These are phyloP conservation scores for Tetramitus jugosus DNA, from an alignment of 208 protist species.

Conservation along the genomic window DNA sequence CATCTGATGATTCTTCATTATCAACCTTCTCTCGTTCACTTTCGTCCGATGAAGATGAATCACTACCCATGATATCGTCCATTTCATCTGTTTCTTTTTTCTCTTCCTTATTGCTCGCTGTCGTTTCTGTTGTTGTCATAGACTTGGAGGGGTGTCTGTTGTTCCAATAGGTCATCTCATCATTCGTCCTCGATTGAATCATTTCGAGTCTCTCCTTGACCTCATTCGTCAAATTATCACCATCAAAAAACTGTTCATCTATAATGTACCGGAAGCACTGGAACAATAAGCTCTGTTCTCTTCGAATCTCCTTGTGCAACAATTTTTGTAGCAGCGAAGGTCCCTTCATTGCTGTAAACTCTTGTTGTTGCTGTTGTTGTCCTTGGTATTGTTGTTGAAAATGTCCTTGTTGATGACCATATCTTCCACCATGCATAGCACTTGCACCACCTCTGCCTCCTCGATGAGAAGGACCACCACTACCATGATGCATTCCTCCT, in stretches of 20 bases:
- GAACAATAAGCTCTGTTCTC: background rate
- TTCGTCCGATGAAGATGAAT: too few species aligned
- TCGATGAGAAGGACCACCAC: background rate
- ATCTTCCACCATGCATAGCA: background rate
- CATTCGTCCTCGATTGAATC: background rate
- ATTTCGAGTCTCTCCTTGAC: background rate
- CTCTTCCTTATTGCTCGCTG: background rate
- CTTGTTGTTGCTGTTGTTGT: background rate
- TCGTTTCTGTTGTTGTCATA: background rate
- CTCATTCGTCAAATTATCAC: background rate
- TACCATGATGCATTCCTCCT: too few species aligned
- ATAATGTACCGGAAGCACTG: constrained; percentile 9
- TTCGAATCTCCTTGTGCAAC: background rate
- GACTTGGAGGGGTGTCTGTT: background rate
- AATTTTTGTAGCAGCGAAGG: background rate
- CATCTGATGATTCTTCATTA: too few species aligned
- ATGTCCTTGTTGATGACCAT: background rate
- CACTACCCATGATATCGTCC: too few species aligned
- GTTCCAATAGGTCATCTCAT: background rate
- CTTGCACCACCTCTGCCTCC: background rate
- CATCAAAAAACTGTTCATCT: background rate
- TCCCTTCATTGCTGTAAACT: background rate
- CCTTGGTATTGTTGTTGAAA: too few species aligned
- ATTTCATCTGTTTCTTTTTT: too few species aligned
- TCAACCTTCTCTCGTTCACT: too few species aligned